These are phyloP conservation scores for Emmonsia crescens DNA, from an alignment of 2,329 filamentous ascomycete species.

Conservation along the genomic window DNA sequence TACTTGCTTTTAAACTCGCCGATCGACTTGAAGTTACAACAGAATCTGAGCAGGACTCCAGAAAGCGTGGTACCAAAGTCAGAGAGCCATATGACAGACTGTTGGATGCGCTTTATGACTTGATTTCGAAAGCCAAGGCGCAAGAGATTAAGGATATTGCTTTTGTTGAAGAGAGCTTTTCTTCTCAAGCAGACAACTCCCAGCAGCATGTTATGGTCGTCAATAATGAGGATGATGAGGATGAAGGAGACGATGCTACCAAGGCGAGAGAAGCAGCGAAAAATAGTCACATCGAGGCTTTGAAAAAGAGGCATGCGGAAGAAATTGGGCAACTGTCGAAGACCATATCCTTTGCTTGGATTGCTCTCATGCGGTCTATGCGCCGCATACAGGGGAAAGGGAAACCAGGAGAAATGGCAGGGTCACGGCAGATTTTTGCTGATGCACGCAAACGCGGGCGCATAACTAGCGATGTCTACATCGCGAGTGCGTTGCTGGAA, in stretches of 20 bases:
- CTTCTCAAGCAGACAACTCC: constrained; percentile 31
- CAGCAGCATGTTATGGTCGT: constrained; percentile 21
- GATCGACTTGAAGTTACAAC: constrained; percentile 76
- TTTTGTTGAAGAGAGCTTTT: constrained; percentile 45
- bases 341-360: constrained; percentile 88
- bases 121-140: constrained; percentile 60
- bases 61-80: constrained; percentile 58
- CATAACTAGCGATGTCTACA: constrained; percentile 88
- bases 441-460: constrained; percentile 80
- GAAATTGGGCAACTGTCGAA: constrained; percentile 69
- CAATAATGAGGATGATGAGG: constrained; percentile 40
- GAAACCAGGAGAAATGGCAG: constrained; percentile 56
- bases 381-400: constrained; percentile 81
- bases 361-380: constrained; percentile 86
- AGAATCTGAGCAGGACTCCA: constrained; percentile 58
- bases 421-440: constrained; percentile 77
- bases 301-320: constrained; percentile 55
- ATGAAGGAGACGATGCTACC: constrained; percentile 36
- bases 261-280: constrained; percentile 43
- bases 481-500: constrained; percentile 84
- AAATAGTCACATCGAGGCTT: constrained; percentile 44
- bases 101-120: constrained; percentile 75
- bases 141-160: constrained; percentile 53
- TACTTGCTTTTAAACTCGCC: constrained; percentile 80
- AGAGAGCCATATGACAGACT: constrained; percentile 75